phyloP scores from a whole-genome alignment of 257 asterid species.

The Ocimum tenuiflorum region DNA sequence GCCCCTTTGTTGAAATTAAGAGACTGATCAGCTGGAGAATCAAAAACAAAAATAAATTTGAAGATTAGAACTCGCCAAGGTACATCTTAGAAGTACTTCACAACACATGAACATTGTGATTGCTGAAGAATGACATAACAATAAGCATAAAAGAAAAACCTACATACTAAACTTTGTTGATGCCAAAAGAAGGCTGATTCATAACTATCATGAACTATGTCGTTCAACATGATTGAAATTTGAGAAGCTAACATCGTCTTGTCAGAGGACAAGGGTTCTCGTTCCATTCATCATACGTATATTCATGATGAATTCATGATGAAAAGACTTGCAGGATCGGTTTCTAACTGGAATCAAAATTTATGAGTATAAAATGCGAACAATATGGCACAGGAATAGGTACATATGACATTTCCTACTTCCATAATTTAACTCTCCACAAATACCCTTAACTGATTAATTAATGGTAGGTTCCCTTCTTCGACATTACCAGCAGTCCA shows the following conservation, averaged over 20 bases:
- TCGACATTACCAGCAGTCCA: not conserved
- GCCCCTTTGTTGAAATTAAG: constrained; percentile 38
- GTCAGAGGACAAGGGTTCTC: not conserved
- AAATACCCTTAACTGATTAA: not conserved
- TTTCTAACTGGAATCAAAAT: too few relatives aligned
- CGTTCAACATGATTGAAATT: not conserved
- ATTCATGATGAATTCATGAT: too few relatives aligned
- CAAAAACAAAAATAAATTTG: constrained; percentile 1
- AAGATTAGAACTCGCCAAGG: constrained; percentile 5
- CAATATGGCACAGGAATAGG: not conserved
- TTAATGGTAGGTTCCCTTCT: not conserved
- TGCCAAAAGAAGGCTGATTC: not conserved
- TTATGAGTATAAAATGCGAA: not conserved
- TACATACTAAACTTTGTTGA: not conserved
- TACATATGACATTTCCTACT: constrained; percentile 11
- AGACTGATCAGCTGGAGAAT: constrained; percentile 43
- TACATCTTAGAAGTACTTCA: not conserved
- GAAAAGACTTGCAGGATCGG: not conserved
- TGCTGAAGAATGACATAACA: not conserved
- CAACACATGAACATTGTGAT: not conserved
- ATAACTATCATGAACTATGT: not conserved
- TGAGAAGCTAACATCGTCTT: not conserved
- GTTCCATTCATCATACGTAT: constrained; percentile 12
- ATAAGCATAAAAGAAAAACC: not conserved
- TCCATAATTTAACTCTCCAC: not conserved